A percentile compares a stretch with the other conserved stretches of the same genome.
Conservation (phyloP, 1,284 basidiomycete species). For the Rhodofomes roseus region DNA sequence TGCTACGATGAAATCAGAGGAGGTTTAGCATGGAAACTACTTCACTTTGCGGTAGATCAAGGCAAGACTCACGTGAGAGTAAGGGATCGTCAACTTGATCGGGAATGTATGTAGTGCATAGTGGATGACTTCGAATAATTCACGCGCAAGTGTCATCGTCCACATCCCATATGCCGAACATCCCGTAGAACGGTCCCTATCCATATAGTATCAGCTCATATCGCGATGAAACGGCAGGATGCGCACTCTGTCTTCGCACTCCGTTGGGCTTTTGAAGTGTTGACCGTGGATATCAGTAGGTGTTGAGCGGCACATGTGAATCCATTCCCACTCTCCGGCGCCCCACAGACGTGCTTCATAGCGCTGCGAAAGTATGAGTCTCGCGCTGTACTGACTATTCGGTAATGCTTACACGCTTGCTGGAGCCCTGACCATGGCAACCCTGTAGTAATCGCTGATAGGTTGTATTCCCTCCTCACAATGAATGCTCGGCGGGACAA, state of each 20-base stretch:
- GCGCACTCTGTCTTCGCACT: conserved; percentile 14
- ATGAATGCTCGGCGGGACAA: neutral
- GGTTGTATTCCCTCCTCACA: neutral
- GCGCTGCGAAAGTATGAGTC: conserved; percentile 5
- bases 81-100: too few relatives aligned
- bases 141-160: neutral
- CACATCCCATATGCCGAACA: neutral
- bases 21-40: too few relatives aligned
- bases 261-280: conserved; percentile 8
- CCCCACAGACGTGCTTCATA: conserved; percentile 11
- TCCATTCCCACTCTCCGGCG: conserved; percentile 12
- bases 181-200: neutral
- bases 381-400: too few relatives aligned
- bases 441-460: neutral
- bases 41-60: too few relatives aligned
- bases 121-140: neutral
- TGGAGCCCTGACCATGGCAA: neutral
- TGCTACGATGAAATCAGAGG: too few relatives aligned
- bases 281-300: conserved; percentile 11
- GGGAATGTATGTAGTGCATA: too few relatives aligned
- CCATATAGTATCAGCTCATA: neutral
- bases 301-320: conserved; percentile 16
- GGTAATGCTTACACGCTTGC: neutral
- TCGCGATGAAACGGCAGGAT: neutral
- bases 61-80: too few relatives aligned